These are phyloP conservation scores for Lactarius pseudohatsudake DNA, from an alignment of 768 basidiomycete species.

Conservation along the genomic window DNA sequence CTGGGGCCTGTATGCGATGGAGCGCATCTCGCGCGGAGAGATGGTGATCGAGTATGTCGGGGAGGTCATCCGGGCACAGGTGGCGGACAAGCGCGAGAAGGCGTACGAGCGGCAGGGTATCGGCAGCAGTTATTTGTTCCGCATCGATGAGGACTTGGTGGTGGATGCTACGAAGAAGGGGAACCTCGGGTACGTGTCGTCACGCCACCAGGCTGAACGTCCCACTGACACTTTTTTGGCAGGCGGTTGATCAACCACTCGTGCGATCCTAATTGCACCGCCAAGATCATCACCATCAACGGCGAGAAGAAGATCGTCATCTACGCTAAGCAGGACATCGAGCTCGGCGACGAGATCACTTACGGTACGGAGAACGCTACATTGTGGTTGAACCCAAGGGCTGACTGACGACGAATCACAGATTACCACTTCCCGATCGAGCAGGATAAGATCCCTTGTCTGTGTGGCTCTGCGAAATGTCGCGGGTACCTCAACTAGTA, in stretches of 20 bases:
- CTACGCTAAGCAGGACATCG: conserved; percentile 95
- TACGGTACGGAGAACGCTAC: conserved; percentile 66
- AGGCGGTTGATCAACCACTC: conserved; percentile 99
- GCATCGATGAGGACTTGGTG: conserved; percentile 96
- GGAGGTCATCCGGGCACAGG: conserved; percentile 91
- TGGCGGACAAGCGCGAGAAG: conserved; percentile 97
- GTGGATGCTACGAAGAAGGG: conserved; percentile 99
- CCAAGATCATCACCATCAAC: conserved; percentile 88
- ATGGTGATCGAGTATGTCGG: conserved; percentile 99
- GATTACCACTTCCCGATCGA: conserved; percentile 99
- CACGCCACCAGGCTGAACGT: background rate
- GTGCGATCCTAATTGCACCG: conserved; percentile 92
- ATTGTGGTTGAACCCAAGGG: background rate
- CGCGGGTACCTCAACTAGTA: conserved; percentile 97
- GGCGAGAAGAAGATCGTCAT: conserved; percentile 99
- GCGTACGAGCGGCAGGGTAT: conserved; percentile 96
- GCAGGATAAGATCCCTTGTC: conserved; percentile 94
- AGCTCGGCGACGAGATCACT: conserved; percentile 96
- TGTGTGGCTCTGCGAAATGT: conserved; percentile 88
- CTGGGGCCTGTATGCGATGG: conserved; percentile 98
- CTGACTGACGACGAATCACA: conserved; percentile 35
- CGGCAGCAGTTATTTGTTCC: conserved; percentile 95
- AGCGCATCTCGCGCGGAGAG: conserved; percentile 88
- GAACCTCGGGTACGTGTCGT: conserved; percentile 81
- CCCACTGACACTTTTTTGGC: background rate